Conservation (phyloP, 345 rosid species). For the Nephelium lappaceum region DNA sequence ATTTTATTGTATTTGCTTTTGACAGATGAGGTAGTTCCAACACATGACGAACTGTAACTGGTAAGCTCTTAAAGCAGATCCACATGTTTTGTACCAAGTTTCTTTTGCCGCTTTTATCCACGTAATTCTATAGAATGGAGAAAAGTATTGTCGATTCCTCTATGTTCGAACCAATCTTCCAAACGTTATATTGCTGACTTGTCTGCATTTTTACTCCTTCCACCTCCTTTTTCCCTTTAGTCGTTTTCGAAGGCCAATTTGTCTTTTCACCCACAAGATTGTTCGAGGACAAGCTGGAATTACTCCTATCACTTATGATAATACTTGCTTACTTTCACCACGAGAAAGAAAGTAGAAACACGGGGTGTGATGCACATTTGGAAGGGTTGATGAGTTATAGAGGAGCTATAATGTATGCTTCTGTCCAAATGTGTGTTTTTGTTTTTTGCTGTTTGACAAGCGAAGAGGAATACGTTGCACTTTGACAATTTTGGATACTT, state of each 20-base stretch:
- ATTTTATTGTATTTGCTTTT: slow-evolving; percentile 11
- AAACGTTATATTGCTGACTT: neutral
- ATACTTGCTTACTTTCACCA: neutral
- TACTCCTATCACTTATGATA: too few relatives aligned
- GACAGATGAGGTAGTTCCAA: slow-evolving; percentile 33
- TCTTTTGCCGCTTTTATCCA: neutral
- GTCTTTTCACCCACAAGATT: neutral
- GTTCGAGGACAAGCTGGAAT: neutral
- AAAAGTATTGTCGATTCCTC: neutral
- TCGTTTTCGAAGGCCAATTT: neutral
- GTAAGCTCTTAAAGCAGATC: slow-evolving; percentile 12
- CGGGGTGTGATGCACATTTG: neutral
- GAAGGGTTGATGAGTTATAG: neutral
- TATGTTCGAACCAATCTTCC: neutral
- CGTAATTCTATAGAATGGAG: neutral
- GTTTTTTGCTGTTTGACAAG: neutral
- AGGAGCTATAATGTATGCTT: neutral
- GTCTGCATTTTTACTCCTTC: neutral
- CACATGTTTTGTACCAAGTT: slow-evolving; percentile 5
- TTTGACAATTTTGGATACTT: too few relatives aligned
- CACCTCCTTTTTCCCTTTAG: neutral
- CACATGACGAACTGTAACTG: slow-evolving; percentile 56
- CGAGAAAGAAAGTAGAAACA: neutral
- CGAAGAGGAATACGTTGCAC: neutral
- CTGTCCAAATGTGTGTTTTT: neutral